Evolutionary conservation across 495 filamentous ascomycete species (phyloP).

Genomic region (Beverwykella pulmonaria): DNA sequence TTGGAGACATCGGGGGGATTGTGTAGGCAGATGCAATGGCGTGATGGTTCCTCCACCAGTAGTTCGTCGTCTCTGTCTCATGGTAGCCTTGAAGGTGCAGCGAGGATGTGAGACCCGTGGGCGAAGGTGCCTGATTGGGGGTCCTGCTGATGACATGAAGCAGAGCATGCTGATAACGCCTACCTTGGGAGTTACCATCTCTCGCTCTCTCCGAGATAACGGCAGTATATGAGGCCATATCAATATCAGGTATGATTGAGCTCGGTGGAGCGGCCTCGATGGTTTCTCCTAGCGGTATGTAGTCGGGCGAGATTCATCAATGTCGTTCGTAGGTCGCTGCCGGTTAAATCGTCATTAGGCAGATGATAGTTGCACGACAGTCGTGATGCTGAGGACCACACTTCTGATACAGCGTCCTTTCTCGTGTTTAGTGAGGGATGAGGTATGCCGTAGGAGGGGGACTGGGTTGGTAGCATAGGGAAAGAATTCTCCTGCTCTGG

Average conservation of each 20-base stretch:
- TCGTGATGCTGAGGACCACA: not conserved
- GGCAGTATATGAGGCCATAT: not conserved
- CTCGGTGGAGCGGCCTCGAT: conserved; percentile 22
- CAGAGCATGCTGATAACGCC: not conserved
- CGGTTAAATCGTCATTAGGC: conserved; percentile 25
- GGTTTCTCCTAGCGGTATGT: conserved; percentile 9
- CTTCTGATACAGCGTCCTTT: not conserved
- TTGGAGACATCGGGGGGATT: not conserved
- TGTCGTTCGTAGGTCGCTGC: conserved; percentile 8
- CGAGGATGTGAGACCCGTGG: not conserved
- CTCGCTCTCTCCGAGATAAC: conserved; percentile 5
- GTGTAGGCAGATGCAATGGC: not conserved
- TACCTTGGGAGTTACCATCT: not conserved
- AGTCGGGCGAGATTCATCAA: conserved; percentile 9
- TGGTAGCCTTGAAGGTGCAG: not conserved
- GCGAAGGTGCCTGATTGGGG: not conserved
- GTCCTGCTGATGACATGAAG: not conserved
- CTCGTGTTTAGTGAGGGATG: not conserved
- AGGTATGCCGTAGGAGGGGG: not conserved
- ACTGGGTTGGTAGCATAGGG: no score
- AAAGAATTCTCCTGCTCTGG: no score
- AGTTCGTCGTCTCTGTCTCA: not conserved
- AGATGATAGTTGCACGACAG: not conserved
- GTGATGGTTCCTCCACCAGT: not conserved
- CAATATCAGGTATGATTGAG: not conserved